Base-by-base conservation (phyloP, 106 monocot genomes). In the Platanthera guangdongensis region DNA sequence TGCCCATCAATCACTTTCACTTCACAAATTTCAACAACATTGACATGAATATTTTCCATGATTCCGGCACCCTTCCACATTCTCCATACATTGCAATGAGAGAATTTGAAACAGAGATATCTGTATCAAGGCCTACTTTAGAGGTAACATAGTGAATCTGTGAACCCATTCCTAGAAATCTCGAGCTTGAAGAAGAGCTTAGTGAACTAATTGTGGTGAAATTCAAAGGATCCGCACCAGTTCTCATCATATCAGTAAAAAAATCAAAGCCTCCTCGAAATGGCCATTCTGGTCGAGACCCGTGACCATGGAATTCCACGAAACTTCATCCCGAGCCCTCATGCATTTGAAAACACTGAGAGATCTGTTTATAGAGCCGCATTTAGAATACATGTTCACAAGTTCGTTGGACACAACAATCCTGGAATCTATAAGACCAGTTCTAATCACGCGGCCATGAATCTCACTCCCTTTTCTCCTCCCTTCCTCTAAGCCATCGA, bases 371-470 rank as follows among this genome's bases (percentile, higher is more conserved):
- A 92, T 79, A 14, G 86, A 81, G 28, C 90, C 81, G 74, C 92
- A 92, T 74, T 95, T 95, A 30, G 95, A 86, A 64, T 95, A 95
- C 86, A 92, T 88, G 80, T 88, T 95, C 48, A 95, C 60, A 64
- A 95, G 69, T 7, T 88, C 92, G 81, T 95, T 95, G 51, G 80
- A 57, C 22, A 90, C 49, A 4, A 85, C 88, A 71, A 88, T 52
- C 22, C 76, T 88, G 28, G 68, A 51, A 59, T 80, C 74, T 8
- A 79, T 77, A 13, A 86, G 65, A 16, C 83, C 79, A 30, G 28
- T 78, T 82, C 85, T 81, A 18, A 83, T 59, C 10, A 92, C 69
- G 73, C 74, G 59, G 14, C 90, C 88, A 80, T 95, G 95, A 54
- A 95, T 79, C 75, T 90, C 92, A 77, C 81, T 85, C 32, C 92